Base-by-base conservation (phyloP, 139 green algal species). In the Chlamydomonas sp. region DNA sequence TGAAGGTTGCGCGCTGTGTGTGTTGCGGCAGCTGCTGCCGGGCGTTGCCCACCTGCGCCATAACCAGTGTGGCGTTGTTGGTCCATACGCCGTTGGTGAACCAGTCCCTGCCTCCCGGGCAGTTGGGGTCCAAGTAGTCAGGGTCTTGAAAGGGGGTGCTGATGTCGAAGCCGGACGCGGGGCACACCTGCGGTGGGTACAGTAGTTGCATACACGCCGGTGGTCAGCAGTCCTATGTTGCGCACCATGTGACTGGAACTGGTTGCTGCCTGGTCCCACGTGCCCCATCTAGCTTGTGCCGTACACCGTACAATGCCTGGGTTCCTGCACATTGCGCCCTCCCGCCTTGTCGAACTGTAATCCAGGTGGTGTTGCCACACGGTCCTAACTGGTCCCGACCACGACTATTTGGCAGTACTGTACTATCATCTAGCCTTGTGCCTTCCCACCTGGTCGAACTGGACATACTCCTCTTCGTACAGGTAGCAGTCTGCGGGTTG, bases 401-500 rank as follows among this genome's bases (percentile, higher is more conserved):
- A 49, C 31, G 31, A 49, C 31, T 49, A 49, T 49, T 49, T 49
- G 31, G 31, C 31, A 49, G 31, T 49, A 49, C 31, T 49, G 31
- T 49, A 49, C 31, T 49, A 49, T 49, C 31, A 49, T 49, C 31
- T 49, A 49, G 31, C 31, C 31, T 49, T 49, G 31, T 49, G 31
- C 31, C 31, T 80, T 14, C 63, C 8, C 49, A 85, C 80, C 80
- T 78, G 12, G 80, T 85, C 80, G 60, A 68, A 69, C 20, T 49
- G 58, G 0, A 85, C 80, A 59, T 85, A 85, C 80, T 85, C 80
- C 58, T 78, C 69, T n/a, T 85, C 68, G 80, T 85, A 85, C 16
- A 78, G 58, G 68, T 58, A 61, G 68, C 80, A 85, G 80, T 85
- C 80, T 49, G 31, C 31, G 31, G 31, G 31, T 49, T 20, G 31